Base-by-base conservation (phyloP, 306 rosid genomes). In the Ormosia emarginata region DNA sequence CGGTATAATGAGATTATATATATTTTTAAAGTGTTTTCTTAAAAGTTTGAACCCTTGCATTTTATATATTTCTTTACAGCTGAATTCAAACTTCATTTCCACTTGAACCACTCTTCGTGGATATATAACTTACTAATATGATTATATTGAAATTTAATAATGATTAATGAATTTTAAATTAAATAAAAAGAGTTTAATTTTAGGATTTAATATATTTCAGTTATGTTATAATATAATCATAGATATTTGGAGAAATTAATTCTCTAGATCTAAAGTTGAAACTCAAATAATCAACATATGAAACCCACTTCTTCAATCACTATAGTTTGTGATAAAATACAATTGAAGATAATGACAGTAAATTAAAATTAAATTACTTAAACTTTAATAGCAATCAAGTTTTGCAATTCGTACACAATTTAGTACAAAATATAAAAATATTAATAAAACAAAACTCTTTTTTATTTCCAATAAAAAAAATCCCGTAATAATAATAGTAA, bases 341-440 rank as follows among this genome's bases (percentile, higher is more conserved):
- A 50, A 52, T 75, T 41, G 73, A 76, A 68, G 77, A 67, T 15
- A 75, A 46, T 57, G 71, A 36, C 75, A 5, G 8, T 55, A 46
- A 57, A 67, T 67, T 75, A 43, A 58, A 2, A 17, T 69, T 32
- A 62, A 68, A 57, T 58, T 47, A 37, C n/a, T 32, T 57, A 72
- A 72, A 72, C 30, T 63, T 62, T 36, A 47, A 37, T 57, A 56
- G 6, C 24, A 77, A 34, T 63, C 50, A 77, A 10, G 37, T 2
- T 12, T 34, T 4, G 15, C 17, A 10, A 76, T 77, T 63, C 14
- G 9, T 11, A 63, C 36, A 33, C 29, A 52, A 63, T 29, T 7
- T 41, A 62, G 44, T 33, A n/a, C 9, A 43, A 74, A 43, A n/a
- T 13, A 30, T 4, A 61, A 76, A 43, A 78, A 56, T 24, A 24